A percentile compares a stretch with the other conserved stretches of the same genome.
These are phyloP conservation scores for Cladosporium austrohemisphaericum DNA, from an alignment of 2,329 filamentous ascomycete genomes.

Conservation along the genomic window DNA sequence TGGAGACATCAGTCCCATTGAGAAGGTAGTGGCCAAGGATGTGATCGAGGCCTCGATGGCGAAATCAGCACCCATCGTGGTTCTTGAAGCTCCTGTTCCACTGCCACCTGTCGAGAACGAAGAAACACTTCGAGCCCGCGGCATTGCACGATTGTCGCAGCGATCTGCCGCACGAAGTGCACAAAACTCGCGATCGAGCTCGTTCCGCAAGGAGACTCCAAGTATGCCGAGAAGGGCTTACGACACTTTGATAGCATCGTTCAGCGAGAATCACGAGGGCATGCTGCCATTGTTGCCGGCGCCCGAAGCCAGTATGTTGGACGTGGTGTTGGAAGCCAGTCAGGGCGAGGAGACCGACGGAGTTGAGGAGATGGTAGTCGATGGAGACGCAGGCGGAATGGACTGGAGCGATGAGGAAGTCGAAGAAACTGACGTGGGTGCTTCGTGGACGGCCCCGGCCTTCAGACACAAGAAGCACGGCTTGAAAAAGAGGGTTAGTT, in stretches of 20 bases:
- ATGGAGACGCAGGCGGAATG: conserved; percentile 10
- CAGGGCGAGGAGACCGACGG: neutral
- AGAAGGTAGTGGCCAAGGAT: conserved; percentile 26
- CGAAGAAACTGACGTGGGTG: conserved; percentile 22
- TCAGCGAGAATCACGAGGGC: neutral
- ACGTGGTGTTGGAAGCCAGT: conserved; percentile 16
- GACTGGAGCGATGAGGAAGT: conserved; percentile 24
- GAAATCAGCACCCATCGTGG: neutral
- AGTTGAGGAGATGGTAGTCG: neutral
- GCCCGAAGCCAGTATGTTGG: conserved; percentile 22
- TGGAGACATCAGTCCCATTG: conserved; percentile 21
- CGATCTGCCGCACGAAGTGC: conserved; percentile 12
- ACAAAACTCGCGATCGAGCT: neutral
- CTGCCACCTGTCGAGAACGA: conserved; percentile 25
- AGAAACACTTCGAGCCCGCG: conserved; percentile 27
- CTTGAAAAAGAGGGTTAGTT: conserved; percentile 6
- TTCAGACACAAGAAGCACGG: conserved; percentile 9
- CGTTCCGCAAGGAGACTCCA: neutral
- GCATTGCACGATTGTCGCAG: conserved; percentile 27
- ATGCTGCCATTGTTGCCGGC: conserved; percentile 19
- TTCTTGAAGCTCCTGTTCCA: neutral
- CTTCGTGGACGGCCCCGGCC: conserved; percentile 22
- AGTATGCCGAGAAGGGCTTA: neutral
- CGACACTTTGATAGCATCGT: neutral
- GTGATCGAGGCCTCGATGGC: conserved; percentile 17